A percentile compares a stretch with the other conserved stretches of the same genome.
These are phyloP conservation scores for Backusella liffmaniae DNA, from an alignment of 192 early-diverging fungal genomes.

Conservation along the genomic window DNA sequence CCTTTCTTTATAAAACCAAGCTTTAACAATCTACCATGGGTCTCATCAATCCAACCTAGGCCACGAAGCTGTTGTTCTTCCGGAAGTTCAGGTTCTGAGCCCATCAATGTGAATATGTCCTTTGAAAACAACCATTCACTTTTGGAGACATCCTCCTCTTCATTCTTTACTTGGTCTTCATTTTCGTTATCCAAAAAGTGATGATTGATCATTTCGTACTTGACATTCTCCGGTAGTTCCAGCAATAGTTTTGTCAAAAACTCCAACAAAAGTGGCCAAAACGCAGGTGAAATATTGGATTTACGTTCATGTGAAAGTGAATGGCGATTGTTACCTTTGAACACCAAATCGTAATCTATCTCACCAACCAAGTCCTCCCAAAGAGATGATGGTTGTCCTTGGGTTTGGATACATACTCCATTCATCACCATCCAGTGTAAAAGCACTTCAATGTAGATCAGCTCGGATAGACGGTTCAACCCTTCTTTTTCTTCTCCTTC, in stretches of 20 bases:
- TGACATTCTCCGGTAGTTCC: conserved; percentile 15
- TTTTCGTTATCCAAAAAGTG: conserved; percentile 18
- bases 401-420: conserved; percentile 16
- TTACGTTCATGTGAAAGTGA: neutral
- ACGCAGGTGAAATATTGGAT: conserved; percentile 12
- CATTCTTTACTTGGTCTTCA: neutral
- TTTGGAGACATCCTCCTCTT: neutral
- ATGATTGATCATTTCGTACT: conserved; percentile 24
- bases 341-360: conserved; percentile 1
- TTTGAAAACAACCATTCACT: neutral
- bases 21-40: conserved; percentile 13
- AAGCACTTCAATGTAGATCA: conserved; percentile 50
- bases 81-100: conserved; percentile 35
- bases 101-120: neutral
- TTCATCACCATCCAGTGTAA: conserved; percentile 51
- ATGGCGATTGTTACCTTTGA: neutral
- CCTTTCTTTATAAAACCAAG: neutral
- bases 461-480: conserved; percentile 27
- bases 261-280: conserved; percentile 23
- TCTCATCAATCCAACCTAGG: conserved; percentile 45
- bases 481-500: neutral
- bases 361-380: conserved; percentile 29
- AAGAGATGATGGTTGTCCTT: neutral
- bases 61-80: conserved; percentile 54
- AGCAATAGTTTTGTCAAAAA: conserved; percentile 23